Conservation (phyloP, 2,329 filamentous ascomycete species). For the Paraconiothyrium sp. region DNA sequence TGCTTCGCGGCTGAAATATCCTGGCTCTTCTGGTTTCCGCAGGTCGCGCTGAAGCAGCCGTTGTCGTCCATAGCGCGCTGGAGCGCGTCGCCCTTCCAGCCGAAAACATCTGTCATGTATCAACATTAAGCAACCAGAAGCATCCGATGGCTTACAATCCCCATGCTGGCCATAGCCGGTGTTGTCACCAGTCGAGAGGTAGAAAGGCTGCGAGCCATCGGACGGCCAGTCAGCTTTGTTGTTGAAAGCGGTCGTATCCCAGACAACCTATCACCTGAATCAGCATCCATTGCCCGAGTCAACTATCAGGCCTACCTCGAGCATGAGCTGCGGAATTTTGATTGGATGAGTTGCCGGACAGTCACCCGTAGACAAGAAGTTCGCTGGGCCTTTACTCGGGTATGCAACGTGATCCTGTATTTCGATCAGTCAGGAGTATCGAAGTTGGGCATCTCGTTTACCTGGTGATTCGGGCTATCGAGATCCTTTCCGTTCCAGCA, state of each 20-base stretch:
- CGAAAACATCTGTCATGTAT: constrained; percentile 27
- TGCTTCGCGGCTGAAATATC: constrained; percentile 23
- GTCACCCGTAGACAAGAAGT: constrained; percentile 43
- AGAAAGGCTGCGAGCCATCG: constrained; percentile 32
- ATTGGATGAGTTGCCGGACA: constrained; percentile 54
- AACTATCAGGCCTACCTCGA: constrained; percentile 42
- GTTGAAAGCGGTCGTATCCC: constrained; percentile 49
- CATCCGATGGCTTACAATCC: constrained; percentile 4
- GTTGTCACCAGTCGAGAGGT: constrained; percentile 28
- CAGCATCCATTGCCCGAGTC: background rate
- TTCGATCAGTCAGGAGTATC: too few species aligned
- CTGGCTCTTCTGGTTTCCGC: constrained; percentile 26
- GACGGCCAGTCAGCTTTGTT: constrained; percentile 30
- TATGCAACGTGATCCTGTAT: constrained; percentile 54
- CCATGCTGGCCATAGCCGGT: constrained; percentile 29
- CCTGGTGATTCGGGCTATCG: constrained; percentile 62
- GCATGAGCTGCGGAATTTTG: constrained; percentile 55
- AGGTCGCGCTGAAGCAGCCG: constrained; percentile 29
- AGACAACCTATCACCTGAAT: constrained; percentile 36
- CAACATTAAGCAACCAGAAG: background rate
- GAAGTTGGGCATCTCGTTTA: too few species aligned
- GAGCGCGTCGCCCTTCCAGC: constrained; percentile 31
- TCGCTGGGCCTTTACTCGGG: constrained; percentile 24
- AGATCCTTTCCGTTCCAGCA: constrained; percentile 68
- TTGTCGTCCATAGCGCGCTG: constrained; percentile 33